Percentiles rank a stretch among this genome's conserved stretches.
phyloP scores from a whole-genome alignment of 441 rosid species.

The Daphne laureola region DNA sequence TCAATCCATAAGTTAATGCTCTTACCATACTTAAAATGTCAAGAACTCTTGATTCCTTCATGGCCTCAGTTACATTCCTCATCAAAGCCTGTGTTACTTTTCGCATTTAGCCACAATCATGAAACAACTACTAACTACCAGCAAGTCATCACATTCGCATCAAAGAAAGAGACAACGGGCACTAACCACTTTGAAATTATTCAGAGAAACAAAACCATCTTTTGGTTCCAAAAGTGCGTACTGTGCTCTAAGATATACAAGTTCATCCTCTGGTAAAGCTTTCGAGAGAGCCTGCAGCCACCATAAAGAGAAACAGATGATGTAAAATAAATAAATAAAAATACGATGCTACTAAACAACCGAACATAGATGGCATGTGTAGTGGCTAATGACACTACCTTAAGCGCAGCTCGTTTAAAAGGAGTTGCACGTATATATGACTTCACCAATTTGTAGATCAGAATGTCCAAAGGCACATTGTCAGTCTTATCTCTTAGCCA shows the following conservation, averaged over 20 bases:
- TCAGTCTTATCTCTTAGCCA: constrained; percentile 42
- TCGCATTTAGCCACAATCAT: constrained; percentile 8
- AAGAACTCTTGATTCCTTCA: constrained; percentile 45
- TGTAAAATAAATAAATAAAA: background rate
- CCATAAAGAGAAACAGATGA: background rate
- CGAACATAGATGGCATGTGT: background rate
- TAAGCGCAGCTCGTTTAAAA: constrained; percentile 54
- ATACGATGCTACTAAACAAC: background rate
- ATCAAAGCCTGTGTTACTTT: constrained; percentile 38
- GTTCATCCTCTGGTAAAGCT: constrained; percentile 55
- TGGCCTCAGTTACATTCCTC: constrained; percentile 48
- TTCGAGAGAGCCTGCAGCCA: constrained; percentile 41
- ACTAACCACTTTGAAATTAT: constrained; percentile 48
- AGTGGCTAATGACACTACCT: constrained; percentile 27
- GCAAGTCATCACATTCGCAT: background rate
- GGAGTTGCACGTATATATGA: constrained; percentile 50
- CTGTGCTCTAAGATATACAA: constrained; percentile 42
- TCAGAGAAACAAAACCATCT: constrained; percentile 40
- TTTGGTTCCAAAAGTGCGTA: constrained; percentile 51
- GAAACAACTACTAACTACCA: constrained; percentile 5
- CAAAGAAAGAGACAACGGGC: background rate
- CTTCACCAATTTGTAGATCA: constrained; percentile 53
- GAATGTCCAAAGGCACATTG: constrained; percentile 49
- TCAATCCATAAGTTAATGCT: background rate
- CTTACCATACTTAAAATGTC: constrained; percentile 53